Conservation (phyloP, 371 early-diverging fungal species). For the Apophysomyces trapeziformis region DNA sequence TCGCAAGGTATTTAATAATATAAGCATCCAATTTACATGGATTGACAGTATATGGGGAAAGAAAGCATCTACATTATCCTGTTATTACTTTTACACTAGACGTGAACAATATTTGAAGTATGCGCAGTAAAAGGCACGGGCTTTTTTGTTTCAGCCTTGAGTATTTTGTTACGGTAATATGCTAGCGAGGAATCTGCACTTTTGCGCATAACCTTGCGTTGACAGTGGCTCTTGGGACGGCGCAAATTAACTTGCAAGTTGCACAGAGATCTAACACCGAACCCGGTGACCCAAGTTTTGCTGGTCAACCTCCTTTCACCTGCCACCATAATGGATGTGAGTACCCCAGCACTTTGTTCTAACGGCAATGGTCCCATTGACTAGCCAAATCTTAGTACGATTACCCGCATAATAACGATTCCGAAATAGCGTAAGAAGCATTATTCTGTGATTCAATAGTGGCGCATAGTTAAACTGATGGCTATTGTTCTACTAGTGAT, state of each 20-base stretch:
- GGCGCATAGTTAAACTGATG: background rate
- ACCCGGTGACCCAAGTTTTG: conserved; percentile 1
- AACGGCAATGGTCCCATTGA: conserved; percentile 1
- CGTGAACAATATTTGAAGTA: too few relatives aligned
- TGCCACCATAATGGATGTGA: background rate
- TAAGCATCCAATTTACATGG: too few relatives aligned
- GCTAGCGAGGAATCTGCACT: too few relatives aligned
- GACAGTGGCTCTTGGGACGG: too few relatives aligned
- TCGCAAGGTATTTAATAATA: too few relatives aligned
- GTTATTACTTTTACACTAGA: too few relatives aligned
- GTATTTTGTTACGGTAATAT: too few relatives aligned
- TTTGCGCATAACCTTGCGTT: too few relatives aligned
- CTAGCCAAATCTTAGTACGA: conserved; percentile 23
- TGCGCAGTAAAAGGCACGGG: too few relatives aligned
- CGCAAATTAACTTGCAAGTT: background rate
- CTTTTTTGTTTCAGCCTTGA: too few relatives aligned
- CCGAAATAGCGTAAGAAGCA: conserved; percentile 24
- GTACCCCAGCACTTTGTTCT: background rate
- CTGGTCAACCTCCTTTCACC: background rate
- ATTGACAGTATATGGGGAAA: too few relatives aligned
- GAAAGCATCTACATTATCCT: too few relatives aligned
- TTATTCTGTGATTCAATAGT: background rate
- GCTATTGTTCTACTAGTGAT: conserved; percentile 27
- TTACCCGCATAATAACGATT: conserved; percentile 26
- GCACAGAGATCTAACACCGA: background rate